Evolutionary conservation across 1,284 basidiomycete species (phyloP), one percentile per base, ranked within the genome.

Genomic region (Boletellus sp.): DNA sequence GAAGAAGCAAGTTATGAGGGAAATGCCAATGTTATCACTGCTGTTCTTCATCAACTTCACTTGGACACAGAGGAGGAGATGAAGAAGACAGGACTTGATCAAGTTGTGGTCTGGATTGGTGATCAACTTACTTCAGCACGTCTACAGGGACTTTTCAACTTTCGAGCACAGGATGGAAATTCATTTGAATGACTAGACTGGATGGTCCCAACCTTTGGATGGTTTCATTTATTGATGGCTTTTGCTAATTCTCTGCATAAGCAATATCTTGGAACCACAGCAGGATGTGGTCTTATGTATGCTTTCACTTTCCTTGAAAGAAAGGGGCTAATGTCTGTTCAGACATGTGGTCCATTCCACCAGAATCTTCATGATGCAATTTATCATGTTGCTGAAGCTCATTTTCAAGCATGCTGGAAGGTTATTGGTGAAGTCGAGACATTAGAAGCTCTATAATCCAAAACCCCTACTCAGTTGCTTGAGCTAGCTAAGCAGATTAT

Each of bases 1-100:
- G 53, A 65, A 10, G 69, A 73, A 46, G 63, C 66, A 2, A 69
- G 66, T 30, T 73, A 72, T 38, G 61, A 69, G 13, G 70, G 64
- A 9, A 69, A 68, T 48, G 44, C 46, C 2, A 37, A 46, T 16
- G 36, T 43, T 65, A 0, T 51, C 70, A 5, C 4, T 8, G 63
- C 67, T 36, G 60, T 45, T 9, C 21, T 50, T 2, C 35, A 36
- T 23, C 53, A 59, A 30, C 27, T 57, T n/a, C 26, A 27, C 8
- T 26, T 54, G 7, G 29, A 44, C 19, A 23, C 48, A 5, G 13
- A 37, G 8, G 47, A 53, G 11, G 49, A 56, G 25, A 25, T 41
- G 34, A 39, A 49, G 36, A 23, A 50, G 17, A 47, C 44, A 0
- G 49, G 36, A 14, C 17, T 39, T 0, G 38, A 61, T 35, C 13